phyloP scores from a whole-genome alignment of 805 yeast species.

The Wickerhamomyces chambardii region DNA sequence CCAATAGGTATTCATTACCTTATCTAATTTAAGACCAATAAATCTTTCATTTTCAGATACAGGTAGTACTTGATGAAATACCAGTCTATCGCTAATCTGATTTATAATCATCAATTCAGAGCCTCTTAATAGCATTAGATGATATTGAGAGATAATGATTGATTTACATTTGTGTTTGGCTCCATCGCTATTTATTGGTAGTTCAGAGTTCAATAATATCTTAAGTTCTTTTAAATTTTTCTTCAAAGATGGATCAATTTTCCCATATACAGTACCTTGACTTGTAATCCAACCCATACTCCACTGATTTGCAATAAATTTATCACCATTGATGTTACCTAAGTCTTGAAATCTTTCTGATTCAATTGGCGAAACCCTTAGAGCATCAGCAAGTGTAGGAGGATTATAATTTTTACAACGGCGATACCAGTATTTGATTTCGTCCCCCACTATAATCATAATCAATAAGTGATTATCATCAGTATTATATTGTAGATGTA shows the following conservation, averaged over 20 bases:
- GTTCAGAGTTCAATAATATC: slow-evolving; percentile 28
- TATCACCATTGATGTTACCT: slow-evolving; percentile 21
- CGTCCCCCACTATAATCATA: slow-evolving; percentile 20
- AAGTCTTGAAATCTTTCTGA: slow-evolving; percentile 27
- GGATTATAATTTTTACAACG: background rate
- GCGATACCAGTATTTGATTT: slow-evolving; percentile 19
- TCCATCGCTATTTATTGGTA: slow-evolving; percentile 18
- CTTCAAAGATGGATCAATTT: slow-evolving; percentile 14
- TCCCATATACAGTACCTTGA: slow-evolving; percentile 37
- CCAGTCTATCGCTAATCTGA: slow-evolving; percentile 39
- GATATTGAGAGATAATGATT: slow-evolving; percentile 42
- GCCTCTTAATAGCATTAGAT: slow-evolving; percentile 38
- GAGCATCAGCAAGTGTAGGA: slow-evolving; percentile 6
- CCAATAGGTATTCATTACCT: slow-evolving; percentile 60
- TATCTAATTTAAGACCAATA: slow-evolving; percentile 43
- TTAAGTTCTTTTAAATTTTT: slow-evolving; percentile 24
- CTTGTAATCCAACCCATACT: slow-evolving; percentile 38
- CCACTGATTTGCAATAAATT: slow-evolving; percentile 17
- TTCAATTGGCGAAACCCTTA: slow-evolving; percentile 21
- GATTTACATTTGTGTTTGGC: slow-evolving; percentile 24
- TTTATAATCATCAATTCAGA: slow-evolving; percentile 35
- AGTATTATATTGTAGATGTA: slow-evolving; percentile 9
- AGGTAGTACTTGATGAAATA: slow-evolving; percentile 31
- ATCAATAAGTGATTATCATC: slow-evolving; percentile 5
- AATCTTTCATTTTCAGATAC: slow-evolving; percentile 24